Evolutionary conservation across 2,329 filamentous ascomycete genomes (phyloP), one percentile per base, ranked within the genome.

Genomic region (Knoxdaviesia proteae): DNA sequence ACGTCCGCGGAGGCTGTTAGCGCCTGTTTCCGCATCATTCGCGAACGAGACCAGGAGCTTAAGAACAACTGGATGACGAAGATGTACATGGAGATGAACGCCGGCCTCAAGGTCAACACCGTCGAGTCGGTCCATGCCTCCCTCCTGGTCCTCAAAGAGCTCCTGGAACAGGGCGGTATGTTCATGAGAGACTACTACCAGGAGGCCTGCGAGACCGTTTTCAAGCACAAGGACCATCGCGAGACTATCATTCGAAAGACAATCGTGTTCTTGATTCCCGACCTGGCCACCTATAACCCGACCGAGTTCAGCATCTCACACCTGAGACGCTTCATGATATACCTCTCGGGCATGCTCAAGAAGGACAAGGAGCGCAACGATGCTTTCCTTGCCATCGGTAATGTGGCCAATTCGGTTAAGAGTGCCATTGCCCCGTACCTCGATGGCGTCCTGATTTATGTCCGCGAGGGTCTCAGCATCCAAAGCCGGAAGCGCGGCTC

Each of bases 151-250:
- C 70, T 96, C 52, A 92, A 88, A 57, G 88, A 96, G 61, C 71
- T 98, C 40, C 74, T 98, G 11, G 75, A 90, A 48, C 88, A 94
- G 56, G 90, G 90, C 42, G 87, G 86, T 51, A 98, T 98, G 88
- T 98, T 93, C 59, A 96, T 98, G 90, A 86, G 94, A 53, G 83
- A 87, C 36, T 77, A 87, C 55, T 98, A 96, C 58, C 75, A 80
- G 45, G 84, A 93, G 51, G 80, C 84, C 7, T 96, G 88, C 56
- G 90, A 98, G 48, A 87, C 90, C 48, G 83, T 94, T 34, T 77
- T 88, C 49, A 80, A 82, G 47, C 83, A 93, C 58, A 93, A 93
- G 58, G 90, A 98, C 51, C 84, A 96, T 52, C 76, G 84, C 43
- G 92, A 98, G 51, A 65, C 76, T 4, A 80, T 86, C 34, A 90